Evolutionary conservation across 805 yeast genomes (phyloP).

Genomic region (Yarrowia sp.): DNA sequence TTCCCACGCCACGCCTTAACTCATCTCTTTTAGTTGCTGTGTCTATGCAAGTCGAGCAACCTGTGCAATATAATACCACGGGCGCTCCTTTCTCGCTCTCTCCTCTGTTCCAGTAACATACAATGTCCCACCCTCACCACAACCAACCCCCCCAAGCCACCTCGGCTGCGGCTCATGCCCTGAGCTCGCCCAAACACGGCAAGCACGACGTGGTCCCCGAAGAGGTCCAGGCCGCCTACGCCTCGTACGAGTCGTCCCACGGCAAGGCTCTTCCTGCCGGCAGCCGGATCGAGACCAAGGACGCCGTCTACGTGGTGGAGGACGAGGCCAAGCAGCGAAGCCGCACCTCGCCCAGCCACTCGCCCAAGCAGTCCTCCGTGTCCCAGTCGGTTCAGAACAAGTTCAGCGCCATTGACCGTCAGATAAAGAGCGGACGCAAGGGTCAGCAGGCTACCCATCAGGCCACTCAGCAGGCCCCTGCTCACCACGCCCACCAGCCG

Average conservation of each 20-base stretch:
- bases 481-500: neutral
- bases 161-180: constrained; percentile 13
- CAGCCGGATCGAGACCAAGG: constrained; percentile 18
- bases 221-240: constrained; percentile 31
- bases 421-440: constrained; percentile 8
- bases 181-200: constrained; percentile 21
- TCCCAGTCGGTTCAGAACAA: constrained; percentile 9
- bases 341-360: constrained; percentile 1
- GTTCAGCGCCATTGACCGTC: constrained; percentile 29
- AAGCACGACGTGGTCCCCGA: constrained; percentile 25
- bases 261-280: constrained; percentile 34
- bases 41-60: constrained; percentile 25
- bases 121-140: constrained; percentile 6
- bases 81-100: neutral
- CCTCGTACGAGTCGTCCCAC: constrained; percentile 27
- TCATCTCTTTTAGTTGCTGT: constrained; percentile 27
- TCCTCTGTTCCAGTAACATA: no score
- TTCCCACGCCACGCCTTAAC: neutral
- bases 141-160: constrained; percentile 9
- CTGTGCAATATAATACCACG: neutral
- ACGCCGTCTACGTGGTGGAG: constrained; percentile 23
- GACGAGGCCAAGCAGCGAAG: constrained; percentile 22
- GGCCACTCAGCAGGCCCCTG: neutral
- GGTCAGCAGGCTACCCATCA: neutral
- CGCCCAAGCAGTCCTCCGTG: constrained; percentile 25